Percentiles rank a stretch among this genome's conserved stretches.
Evolutionary conservation across 805 yeast species (phyloP).

Genomic region (Monosporozyma solicola): DNA sequence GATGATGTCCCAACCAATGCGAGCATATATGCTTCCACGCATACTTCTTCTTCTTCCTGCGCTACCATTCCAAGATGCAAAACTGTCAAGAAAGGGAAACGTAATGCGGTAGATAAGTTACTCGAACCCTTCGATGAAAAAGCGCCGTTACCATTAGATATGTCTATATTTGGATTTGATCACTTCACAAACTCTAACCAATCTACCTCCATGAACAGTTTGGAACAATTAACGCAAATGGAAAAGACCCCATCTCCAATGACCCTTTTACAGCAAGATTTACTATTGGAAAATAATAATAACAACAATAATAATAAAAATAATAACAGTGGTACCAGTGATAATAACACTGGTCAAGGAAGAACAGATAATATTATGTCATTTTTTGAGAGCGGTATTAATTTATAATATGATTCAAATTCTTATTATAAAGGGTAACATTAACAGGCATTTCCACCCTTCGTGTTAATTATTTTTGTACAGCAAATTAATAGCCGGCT

Average conservation of each 20-base stretch:
- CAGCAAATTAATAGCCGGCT: too few relatives aligned
- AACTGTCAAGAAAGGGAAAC: not conserved
- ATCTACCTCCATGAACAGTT: not conserved
- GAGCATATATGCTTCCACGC: not conserved
- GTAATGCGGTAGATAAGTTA: not conserved
- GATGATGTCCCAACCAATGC: too few relatives aligned
- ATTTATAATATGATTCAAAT: not conserved
- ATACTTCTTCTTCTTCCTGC: not conserved
- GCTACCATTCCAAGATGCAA: not conserved
- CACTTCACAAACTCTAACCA: not conserved
- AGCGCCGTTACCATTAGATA: not conserved
- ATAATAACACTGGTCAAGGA: not conserved
- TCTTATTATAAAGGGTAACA: too few relatives aligned
- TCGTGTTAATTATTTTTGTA: too few relatives aligned
- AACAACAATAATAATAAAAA: not conserved
- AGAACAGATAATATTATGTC: not conserved
- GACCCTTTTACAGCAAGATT: not conserved
- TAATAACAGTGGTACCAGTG: not conserved
- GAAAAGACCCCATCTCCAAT: not conserved
- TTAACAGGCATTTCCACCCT: too few relatives aligned
- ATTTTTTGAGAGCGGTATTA: not conserved
- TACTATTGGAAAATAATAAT: not conserved
- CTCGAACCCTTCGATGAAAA: not conserved
- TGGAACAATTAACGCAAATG: not conserved
- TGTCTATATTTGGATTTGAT: conserved; percentile 2